A percentile compares a stretch with the other conserved stretches of the same genome.
phyloP scores from a whole-genome alignment of 176 grass and related monocot species.

The Dactylis glomerata region DNA sequence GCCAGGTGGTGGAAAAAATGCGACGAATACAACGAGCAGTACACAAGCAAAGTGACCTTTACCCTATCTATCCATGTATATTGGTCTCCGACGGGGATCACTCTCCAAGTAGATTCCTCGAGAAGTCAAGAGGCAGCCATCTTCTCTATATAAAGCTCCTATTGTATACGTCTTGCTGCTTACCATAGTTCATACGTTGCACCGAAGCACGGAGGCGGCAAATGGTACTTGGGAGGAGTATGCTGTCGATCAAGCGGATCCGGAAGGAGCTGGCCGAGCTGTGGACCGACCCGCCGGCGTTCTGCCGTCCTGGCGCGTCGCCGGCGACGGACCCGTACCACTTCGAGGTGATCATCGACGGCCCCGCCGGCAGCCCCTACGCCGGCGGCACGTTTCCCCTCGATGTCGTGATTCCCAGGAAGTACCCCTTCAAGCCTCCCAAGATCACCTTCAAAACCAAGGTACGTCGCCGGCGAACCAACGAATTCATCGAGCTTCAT shows the following conservation, averaged over 20 bases:
- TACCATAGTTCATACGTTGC: not conserved
- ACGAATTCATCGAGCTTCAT: not conserved
- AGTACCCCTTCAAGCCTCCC: not conserved
- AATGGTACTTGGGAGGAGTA: not conserved
- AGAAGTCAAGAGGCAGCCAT: not conserved
- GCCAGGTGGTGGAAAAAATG: no score
- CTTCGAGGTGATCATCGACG: slow-evolving; percentile 39
- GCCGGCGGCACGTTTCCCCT: slow-evolving; percentile 30
- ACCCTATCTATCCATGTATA: no score
- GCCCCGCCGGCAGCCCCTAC: slow-evolving; percentile 33
- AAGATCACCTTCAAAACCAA: slow-evolving; percentile 41
- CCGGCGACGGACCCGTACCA: slow-evolving; percentile 25
- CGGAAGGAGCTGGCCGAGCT: not conserved
- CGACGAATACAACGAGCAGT: no score
- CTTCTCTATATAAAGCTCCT: not conserved
- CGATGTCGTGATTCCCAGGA: not conserved
- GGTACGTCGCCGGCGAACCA: not conserved
- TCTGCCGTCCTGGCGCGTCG: slow-evolving; percentile 18
- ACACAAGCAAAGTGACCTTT: no score
- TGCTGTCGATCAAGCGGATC: not conserved
- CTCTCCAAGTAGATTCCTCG: not conserved
- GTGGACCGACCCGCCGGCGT: slow-evolving; percentile 13
- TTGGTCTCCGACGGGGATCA: not conserved
- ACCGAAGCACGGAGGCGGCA: not conserved
- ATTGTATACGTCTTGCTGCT: not conserved